phyloP scores from a whole-genome alignment of 495 filamentous ascomycete species.

The Sabuloglossum arenarium region DNA sequence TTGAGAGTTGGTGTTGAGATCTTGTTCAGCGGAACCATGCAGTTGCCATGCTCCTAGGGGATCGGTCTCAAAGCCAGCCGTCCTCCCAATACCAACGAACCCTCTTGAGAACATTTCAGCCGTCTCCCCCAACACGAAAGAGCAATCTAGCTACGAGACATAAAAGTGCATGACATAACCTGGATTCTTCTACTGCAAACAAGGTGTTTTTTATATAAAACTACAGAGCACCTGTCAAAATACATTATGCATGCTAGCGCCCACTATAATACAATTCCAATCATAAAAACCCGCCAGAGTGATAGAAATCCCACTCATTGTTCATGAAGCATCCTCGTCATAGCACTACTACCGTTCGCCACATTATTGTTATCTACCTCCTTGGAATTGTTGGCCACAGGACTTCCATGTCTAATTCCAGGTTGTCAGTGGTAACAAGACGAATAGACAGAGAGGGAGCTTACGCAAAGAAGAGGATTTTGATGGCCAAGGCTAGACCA shows the following conservation, averaged over 20 bases:
- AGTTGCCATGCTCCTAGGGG: background rate
- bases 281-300: background rate
- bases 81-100: too few species aligned
- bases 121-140: too few species aligned
- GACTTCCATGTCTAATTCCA: slow-evolving; percentile 34
- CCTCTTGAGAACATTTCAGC: too few species aligned
- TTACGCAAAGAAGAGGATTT: slow-evolving; percentile 85
- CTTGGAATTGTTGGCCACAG: slow-evolving; percentile 32
- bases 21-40: too few species aligned
- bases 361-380: slow-evolving; percentile 12
- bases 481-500: slow-evolving; percentile 77
- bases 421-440: background rate
- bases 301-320: background rate
- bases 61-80: too few species aligned
- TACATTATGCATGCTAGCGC: background rate
- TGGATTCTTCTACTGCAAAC: too few species aligned
- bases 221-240: too few species aligned
- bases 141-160: too few species aligned
- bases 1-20: too few species aligned
- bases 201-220: too few species aligned
- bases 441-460: slow-evolving; percentile 9
- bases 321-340: slow-evolving; percentile 10
- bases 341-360: slow-evolving; percentile 10
- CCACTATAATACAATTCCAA: background rate
- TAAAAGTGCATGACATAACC: too few species aligned